Base-by-base conservation (phyloP, 176 grass and related monocot species). In the Oryza coarctata region DNA sequence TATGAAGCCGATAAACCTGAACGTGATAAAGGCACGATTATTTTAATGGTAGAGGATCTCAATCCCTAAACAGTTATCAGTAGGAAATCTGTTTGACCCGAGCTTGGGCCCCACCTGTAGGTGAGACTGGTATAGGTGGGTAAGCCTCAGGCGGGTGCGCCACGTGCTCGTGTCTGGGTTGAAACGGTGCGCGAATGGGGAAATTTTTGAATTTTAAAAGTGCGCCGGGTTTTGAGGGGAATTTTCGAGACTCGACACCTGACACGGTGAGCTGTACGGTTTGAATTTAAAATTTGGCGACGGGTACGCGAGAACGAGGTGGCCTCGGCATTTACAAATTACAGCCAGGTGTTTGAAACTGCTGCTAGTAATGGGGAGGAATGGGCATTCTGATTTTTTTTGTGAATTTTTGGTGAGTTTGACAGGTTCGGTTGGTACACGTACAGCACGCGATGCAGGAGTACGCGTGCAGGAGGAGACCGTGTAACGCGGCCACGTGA, bases 151-250 rank as follows among this genome's bases (percentile, higher is more conserved):
- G 35, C 36, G 11, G 41, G 41, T 68, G 44, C 12, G 47, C 0
- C 31, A 2, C 11, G 12, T 45, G 43, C 12, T 22, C 18, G 61
- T 1, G 32, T 30, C 5, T 30, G 9, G 75, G 36, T 2, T 43
- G 22, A 0, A 41, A 49, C 30, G 63, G 73, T 30, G 26, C 11
- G 38, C 36, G 52, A 62, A 73, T n/a, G 0, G 65, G 60, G 22
- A 25, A 3, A 3, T 63, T 85, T 89, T 89, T 10, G 70, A 85
- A 85, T 18, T 85, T 85, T 27, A 70, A 89, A 71, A 7, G 50
- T 33, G 65, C 17, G 33, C 66, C 87, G 43, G 57, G 27, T 38
- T 66, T 45, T 29, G 43, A 66, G 83, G 77, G 38, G 57, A 80
- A 72, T 89, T 89, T 77, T 82, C 58, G 22, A 71, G 39, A 25